Evolutionary conservation across 2,329 filamentous ascomycete genomes (phyloP).

Genomic region (Pseudopithomyces chartarum): DNA sequence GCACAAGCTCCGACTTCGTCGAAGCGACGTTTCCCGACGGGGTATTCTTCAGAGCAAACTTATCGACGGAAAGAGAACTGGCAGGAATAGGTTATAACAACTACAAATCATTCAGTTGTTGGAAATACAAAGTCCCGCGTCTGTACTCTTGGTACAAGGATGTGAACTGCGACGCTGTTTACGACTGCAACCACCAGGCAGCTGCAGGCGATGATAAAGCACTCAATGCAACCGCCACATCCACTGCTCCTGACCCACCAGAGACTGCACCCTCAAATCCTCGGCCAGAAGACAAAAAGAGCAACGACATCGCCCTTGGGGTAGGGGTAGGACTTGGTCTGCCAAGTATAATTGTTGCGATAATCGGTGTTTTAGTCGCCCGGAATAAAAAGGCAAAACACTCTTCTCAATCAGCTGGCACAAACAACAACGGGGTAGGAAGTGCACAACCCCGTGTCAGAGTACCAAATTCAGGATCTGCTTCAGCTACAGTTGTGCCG

Average conservation of each 20-base stretch:
- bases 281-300: neutral
- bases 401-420: too few species aligned
- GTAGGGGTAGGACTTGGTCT: neutral
- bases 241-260: neutral
- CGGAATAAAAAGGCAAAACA: neutral
- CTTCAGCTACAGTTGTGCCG: too few species aligned
- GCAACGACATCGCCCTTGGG: neutral
- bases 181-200: neutral
- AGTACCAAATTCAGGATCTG: too few species aligned
- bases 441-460: too few species aligned
- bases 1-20: neutral
- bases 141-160: neutral
- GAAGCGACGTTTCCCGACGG: neutral
- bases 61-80: neutral
- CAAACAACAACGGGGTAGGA: too few species aligned
- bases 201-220: neutral
- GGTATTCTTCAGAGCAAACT: neutral
- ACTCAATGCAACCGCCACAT: neutral
- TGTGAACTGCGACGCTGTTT: neutral
- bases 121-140: neutral
- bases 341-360: neutral
- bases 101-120: neutral
- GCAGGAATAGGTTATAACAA: neutral
- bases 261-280: neutral
- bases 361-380: neutral